Conservation (phyloP, 1,284 basidiomycete genomes). For the Albatrellus sp. region DNA sequence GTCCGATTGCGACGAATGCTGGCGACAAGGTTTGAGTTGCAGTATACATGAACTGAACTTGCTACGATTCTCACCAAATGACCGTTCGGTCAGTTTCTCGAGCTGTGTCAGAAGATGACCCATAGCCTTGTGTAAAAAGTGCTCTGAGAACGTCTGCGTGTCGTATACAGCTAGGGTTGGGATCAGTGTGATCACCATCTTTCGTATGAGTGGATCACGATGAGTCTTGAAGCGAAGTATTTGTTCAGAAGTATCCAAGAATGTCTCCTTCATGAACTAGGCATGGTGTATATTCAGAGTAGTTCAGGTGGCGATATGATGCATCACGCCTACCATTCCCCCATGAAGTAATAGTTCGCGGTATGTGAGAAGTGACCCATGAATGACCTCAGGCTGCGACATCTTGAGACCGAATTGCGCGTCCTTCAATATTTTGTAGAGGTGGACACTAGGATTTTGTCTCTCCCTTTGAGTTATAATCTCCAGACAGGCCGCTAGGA, state of each 20-base stretch:
- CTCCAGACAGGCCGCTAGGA: slow-evolving; percentile 81
- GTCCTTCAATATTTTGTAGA: slow-evolving; percentile 78
- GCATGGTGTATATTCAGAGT: neutral
- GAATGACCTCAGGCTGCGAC: slow-evolving; percentile 75
- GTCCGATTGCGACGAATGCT: slow-evolving; percentile 96
- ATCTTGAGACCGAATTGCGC: slow-evolving; percentile 81
- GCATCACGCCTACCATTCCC: slow-evolving; percentile 54
- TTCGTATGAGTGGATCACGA: slow-evolving; percentile 77
- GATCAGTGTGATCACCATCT: slow-evolving; percentile 89
- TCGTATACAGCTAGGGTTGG: slow-evolving; percentile 93
- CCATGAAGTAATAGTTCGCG: slow-evolving; percentile 88
- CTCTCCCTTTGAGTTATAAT: slow-evolving; percentile 69
- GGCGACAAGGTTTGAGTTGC: slow-evolving; percentile 2
- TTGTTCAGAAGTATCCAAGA: slow-evolving; percentile 81
- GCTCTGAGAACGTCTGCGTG: slow-evolving; percentile 80
- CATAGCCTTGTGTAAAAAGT: slow-evolving; percentile 89
- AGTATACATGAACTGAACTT: slow-evolving; percentile 6
- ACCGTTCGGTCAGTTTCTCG: slow-evolving; percentile 81
- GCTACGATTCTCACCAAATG: slow-evolving; percentile 49
- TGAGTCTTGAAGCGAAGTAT: slow-evolving; percentile 85
- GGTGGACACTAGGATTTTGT: slow-evolving; percentile 52
- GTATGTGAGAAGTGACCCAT: slow-evolving; percentile 89
- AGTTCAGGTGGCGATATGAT: neutral
- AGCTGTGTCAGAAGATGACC: slow-evolving; percentile 80
- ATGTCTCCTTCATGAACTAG: slow-evolving; percentile 90